Evolutionary conservation across 192 early-diverging fungal species (phyloP).

Genomic region (Fimicolochytrium jonesii): DNA sequence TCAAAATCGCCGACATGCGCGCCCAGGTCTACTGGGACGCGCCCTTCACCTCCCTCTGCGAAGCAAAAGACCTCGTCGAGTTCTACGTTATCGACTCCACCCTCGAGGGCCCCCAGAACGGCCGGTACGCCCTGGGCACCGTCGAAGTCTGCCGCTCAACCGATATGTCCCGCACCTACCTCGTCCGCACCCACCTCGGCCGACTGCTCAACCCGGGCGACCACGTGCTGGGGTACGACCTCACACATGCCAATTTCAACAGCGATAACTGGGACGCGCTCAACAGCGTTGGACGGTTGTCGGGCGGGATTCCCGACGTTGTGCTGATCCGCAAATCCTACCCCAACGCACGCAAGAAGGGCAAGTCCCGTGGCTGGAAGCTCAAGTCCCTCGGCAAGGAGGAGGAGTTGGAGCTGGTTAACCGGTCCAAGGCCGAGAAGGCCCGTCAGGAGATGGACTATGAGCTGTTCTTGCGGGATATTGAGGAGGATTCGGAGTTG

Average conservation of each 20-base stretch:
- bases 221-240: conserved; percentile 85
- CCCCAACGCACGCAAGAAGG: conserved; percentile 82
- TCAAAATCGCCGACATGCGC: conserved; percentile 70
- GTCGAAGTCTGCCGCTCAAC: conserved; percentile 80
- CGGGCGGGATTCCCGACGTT: conserved; percentile 73
- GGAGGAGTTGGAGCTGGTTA: conserved; percentile 68
- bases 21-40: conserved; percentile 77
- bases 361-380: conserved; percentile 85
- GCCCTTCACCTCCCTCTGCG: conserved; percentile 72
- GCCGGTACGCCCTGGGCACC: conserved; percentile 72
- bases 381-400: conserved; percentile 85
- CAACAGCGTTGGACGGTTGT: conserved; percentile 40
- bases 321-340: conserved; percentile 91
- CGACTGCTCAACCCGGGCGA: conserved; percentile 88
- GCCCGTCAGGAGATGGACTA: conserved; percentile 75
- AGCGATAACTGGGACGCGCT: conserved; percentile 68
- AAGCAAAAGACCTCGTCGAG: conserved; percentile 77
- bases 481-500: conserved; percentile 97
- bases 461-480: conserved; percentile 94
- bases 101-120: conserved; percentile 62
- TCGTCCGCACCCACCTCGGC: conserved; percentile 90
- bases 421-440: conserved; percentile 72
- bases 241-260: conserved; percentile 89
- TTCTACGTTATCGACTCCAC: conserved; percentile 96
- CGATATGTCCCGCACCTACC: conserved; percentile 68